These are phyloP conservation scores for Tinospora cordifolia DNA, from an alignment of 164 flowering plant genomes.

Conservation along the genomic window DNA sequence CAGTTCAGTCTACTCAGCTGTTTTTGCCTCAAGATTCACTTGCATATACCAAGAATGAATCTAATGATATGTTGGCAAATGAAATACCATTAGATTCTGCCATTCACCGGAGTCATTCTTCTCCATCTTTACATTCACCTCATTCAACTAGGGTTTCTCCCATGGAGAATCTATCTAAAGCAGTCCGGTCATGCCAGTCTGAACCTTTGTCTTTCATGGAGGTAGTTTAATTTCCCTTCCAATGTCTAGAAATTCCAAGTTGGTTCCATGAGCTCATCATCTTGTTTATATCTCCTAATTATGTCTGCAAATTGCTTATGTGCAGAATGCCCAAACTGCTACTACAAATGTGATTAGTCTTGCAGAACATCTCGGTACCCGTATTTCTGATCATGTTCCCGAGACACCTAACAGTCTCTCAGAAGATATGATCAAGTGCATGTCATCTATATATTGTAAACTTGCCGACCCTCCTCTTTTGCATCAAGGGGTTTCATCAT, in stretches of 20 bases:
- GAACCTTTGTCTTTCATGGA: conserved; percentile 77
- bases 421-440: conserved; percentile 76
- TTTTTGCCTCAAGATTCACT: conserved; percentile 12
- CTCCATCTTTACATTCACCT: conserved; percentile 53
- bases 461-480: conserved; percentile 64
- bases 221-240: conserved; percentile 31
- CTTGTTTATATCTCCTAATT: conserved; percentile 1
- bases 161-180: conserved; percentile 36
- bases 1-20: conserved; percentile 19
- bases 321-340: conserved; percentile 41
- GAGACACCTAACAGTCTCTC: conserved; percentile 71
- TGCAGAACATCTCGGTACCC: conserved; percentile 61
- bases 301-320: conserved; percentile 13
- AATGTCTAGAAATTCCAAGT: background rate
- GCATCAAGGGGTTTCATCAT: conserved; percentile 50
- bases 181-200: conserved; percentile 70
- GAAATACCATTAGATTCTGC: conserved; percentile 37
- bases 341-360: conserved; percentile 39
- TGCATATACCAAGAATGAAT: conserved; percentile 25
- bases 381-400: conserved; percentile 36
- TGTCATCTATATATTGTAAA: conserved; percentile 63
- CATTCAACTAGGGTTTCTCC: conserved; percentile 41
- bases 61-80: conserved; percentile 18
- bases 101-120: conserved; percentile 74
- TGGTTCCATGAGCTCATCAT: background rate